Evolutionary conservation across 495 filamentous ascomycete species (phyloP).

Genomic region (Penicillium goetzii): DNA sequence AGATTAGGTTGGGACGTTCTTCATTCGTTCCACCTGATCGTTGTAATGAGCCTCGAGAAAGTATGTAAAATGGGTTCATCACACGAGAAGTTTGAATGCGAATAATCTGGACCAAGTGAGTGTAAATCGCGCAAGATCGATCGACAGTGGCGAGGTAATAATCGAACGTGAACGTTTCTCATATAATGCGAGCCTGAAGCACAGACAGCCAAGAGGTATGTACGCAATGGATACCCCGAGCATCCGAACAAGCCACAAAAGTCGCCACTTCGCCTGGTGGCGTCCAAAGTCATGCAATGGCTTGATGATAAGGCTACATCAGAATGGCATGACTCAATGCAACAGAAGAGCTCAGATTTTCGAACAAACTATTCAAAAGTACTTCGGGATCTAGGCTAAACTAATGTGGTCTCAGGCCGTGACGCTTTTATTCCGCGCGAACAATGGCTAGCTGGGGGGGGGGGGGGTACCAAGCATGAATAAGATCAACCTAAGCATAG

Average conservation of each 20-base stretch:
- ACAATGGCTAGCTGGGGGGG: not conserved
- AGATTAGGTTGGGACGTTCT: not conserved
- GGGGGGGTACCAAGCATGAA: conserved; percentile 1
- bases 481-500: not conserved
- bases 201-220: conserved; percentile 20
- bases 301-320: conserved; percentile 15
- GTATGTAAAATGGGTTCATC: not conserved
- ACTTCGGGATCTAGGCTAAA: not conserved
- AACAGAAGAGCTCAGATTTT: conserved; percentile 22
- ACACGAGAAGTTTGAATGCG: conserved; percentile 9
- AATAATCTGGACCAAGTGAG: not conserved
- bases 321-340: conserved; percentile 29
- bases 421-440: not conserved
- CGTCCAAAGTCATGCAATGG: conserved; percentile 14
- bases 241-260: conserved; percentile 21
- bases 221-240: conserved; percentile 16
- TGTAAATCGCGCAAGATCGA: not conserved
- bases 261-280: conserved; percentile 23
- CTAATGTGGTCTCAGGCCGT: conserved; percentile 1
- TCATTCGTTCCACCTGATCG: not conserved
- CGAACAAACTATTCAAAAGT: conserved; percentile 23
- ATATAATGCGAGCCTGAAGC: conserved; percentile 1
- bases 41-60: not conserved
- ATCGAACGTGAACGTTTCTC: conserved; percentile 5
- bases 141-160: conserved; percentile 16